Evolutionary conservation across 2,329 filamentous ascomycete species (phyloP), one percentile per base, ranked within the genome.

Genomic region (Neofusicoccum umdonicola): DNA sequence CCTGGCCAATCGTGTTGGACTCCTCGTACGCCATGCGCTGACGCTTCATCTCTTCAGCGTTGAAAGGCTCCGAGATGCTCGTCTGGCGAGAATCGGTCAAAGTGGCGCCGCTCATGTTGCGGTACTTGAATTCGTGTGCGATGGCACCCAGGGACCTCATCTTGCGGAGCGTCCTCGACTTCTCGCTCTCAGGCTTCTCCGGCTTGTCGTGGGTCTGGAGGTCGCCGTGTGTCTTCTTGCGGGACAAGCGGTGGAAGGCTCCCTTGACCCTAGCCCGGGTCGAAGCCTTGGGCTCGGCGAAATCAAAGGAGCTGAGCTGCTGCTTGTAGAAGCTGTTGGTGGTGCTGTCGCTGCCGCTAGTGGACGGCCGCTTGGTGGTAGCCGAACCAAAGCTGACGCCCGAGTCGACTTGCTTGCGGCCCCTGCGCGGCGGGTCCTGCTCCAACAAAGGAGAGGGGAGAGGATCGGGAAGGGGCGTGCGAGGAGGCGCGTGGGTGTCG

Each of bases 341-440:
- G 4, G 57, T 47, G 31, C 71, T 69, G 4, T 69, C 56, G 48
- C 66, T 72, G 15, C 69, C 68, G 3, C 63, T 72, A 22, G 73
- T 72, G 41, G 73, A 75, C 15, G 74, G 74, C 37, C 73, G 69
- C 56, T 66, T 66, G 44, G 58, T 56, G 35, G 69, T 69, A 34
- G 76, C 72, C 34, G 75, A 75, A 57, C 78, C 80, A 69, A 88
- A 87, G 73, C 85, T 88, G 65, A 88, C 83, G 19, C 87, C 87
- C 3, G 87, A 89, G 72, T 89, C 87, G 22, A 83, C 84, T 37
- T 60, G 56, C 74, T 88, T 88, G 70, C 85, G 82, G 42, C 78
- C 77, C 69, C 82, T 83, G 62, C 78, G 76, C 52, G 35, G 35
- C 4, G 45, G 52, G 45, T 52, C 27, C 60, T 64, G 37, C 62